These are phyloP conservation scores for Cyclaneusma minus DNA, from an alignment of 2,329 filamentous ascomycete genomes.

Conservation along the genomic window DNA sequence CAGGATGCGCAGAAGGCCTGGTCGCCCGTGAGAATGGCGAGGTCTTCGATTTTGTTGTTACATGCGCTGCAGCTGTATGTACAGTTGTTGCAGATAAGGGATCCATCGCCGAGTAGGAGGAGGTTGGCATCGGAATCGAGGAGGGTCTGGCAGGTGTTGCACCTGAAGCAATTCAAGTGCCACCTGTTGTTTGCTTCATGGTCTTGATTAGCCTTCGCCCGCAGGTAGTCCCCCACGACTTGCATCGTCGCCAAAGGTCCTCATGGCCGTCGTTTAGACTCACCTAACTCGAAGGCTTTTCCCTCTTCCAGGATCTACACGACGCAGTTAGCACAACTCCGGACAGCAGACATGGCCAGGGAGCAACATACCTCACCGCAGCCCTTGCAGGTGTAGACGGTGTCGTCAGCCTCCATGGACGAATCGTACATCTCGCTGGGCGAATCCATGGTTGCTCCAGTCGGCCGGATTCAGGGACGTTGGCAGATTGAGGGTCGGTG, in stretches of 20 bases:
- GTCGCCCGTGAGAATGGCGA: slow-evolving; percentile 92
- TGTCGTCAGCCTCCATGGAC: slow-evolving; percentile 54
- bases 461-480: slow-evolving; percentile 2
- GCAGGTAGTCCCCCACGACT: slow-evolving; percentile 2
- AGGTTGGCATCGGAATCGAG: slow-evolving; percentile 98
- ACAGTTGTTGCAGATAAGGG: slow-evolving; percentile 97
- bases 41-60: slow-evolving; percentile 92
- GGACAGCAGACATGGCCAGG: slow-evolving; percentile 6
- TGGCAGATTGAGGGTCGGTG: slow-evolving; percentile 1
- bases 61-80: slow-evolving; percentile 98
- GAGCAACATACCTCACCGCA: slow-evolving; percentile 63
- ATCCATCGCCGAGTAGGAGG: slow-evolving; percentile 90
- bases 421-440: slow-evolving; percentile 37
- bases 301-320: slow-evolving; percentile 88
- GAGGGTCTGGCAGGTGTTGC: slow-evolving; percentile 86
- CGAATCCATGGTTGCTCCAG: slow-evolving; percentile 30
- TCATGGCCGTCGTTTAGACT: slow-evolving; percentile 15
- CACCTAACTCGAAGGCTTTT: slow-evolving; percentile 95
- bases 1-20: slow-evolving; percentile 96
- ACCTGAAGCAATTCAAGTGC: slow-evolving; percentile 98
- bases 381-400: slow-evolving; percentile 74
- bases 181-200: slow-evolving; percentile 76
- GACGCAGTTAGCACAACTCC: slow-evolving; percentile 10
- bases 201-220: no score
- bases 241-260: not conserved